These are phyloP conservation scores for Mycena pura DNA, from an alignment of 768 basidiomycete species.

Conservation along the genomic window DNA sequence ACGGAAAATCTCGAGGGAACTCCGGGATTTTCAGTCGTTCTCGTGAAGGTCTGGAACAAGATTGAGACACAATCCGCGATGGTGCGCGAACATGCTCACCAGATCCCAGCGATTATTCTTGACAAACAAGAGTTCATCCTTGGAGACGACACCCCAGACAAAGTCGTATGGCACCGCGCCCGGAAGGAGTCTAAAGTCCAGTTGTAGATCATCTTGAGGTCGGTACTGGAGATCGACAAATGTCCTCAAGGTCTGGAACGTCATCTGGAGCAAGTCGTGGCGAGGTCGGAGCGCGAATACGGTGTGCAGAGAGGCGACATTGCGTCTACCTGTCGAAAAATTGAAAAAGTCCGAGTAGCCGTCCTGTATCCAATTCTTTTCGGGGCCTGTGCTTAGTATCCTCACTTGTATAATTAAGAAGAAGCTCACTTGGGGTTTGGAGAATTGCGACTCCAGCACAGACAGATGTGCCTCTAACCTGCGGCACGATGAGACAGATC, in stretches of 20 bases:
- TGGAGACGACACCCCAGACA: slow-evolving; percentile 85
- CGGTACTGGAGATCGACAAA: slow-evolving; percentile 80
- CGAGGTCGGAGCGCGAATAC: slow-evolving; percentile 79
- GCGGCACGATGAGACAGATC: slow-evolving; percentile 21
- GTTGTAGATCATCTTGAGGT: slow-evolving; percentile 70
- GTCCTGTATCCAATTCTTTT: slow-evolving; percentile 63
- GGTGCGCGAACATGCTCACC: slow-evolving; percentile 63
- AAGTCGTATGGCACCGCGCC: slow-evolving; percentile 62
- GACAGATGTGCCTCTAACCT: slow-evolving; percentile 69
- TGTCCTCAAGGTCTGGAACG: slow-evolving; percentile 65
- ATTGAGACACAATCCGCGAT: no score
- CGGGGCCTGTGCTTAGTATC: no score
- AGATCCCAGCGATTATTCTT: slow-evolving; percentile 85
- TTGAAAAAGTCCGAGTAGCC: slow-evolving; percentile 82
- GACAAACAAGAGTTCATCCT: slow-evolving; percentile 75
- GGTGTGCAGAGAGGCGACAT: slow-evolving; percentile 78
- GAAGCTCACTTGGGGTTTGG: no score
- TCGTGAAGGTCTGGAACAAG: slow-evolving; percentile 93
- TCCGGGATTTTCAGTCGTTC: slow-evolving; percentile 67
- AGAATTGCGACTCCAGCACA: slow-evolving; percentile 76
- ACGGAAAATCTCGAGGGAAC: slow-evolving; percentile 70
- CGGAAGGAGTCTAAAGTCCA: slow-evolving; percentile 78
- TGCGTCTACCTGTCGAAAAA: slow-evolving; percentile 88
- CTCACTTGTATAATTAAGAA: no score
- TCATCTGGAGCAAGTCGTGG: slow-evolving; percentile 78